Conservation (phyloP, 1,284 basidiomycete species). For the Cronartium quercuum region DNA sequence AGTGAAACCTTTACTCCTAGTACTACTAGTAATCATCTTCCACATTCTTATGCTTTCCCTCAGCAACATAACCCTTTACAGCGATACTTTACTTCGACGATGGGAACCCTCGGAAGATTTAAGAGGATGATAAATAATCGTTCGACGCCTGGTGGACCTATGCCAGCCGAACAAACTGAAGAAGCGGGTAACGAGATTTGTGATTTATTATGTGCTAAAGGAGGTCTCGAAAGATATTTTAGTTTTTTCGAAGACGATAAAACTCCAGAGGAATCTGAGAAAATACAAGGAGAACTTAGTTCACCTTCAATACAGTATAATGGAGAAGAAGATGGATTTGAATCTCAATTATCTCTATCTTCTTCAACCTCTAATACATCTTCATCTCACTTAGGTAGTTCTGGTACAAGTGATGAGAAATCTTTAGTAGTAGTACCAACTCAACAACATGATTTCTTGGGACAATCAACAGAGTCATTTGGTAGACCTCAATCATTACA, state of each 20-base stretch:
- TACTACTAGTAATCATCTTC: neutral
- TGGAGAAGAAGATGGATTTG: neutral
- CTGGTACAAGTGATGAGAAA: neutral
- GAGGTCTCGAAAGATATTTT: slow-evolving; percentile 42
- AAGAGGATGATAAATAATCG: slow-evolving; percentile 43
- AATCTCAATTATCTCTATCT: neutral
- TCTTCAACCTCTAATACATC: neutral
- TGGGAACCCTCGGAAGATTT: slow-evolving; percentile 45
- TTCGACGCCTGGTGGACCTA: neutral
- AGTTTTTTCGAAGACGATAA: slow-evolving; percentile 40
- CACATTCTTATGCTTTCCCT: slow-evolving; percentile 35
- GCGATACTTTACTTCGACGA: slow-evolving; percentile 42
- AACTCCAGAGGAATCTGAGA: neutral
- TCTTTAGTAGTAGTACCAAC: neutral
- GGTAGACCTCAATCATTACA: slow-evolving; percentile 4
- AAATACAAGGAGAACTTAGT: neutral
- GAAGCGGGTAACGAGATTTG: slow-evolving; percentile 40
- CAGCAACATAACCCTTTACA: slow-evolving; percentile 42
- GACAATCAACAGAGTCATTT: neutral
- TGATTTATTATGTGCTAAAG: slow-evolving; percentile 42
- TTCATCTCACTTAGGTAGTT: neutral
- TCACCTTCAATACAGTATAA: neutral
- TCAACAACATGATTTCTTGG: neutral
- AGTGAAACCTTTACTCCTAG: neutral
- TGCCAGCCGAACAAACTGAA: slow-evolving; percentile 2